phyloP scores from a whole-genome alignment of 805 yeast genomes.

The Saccharomycopsis malanga region DNA sequence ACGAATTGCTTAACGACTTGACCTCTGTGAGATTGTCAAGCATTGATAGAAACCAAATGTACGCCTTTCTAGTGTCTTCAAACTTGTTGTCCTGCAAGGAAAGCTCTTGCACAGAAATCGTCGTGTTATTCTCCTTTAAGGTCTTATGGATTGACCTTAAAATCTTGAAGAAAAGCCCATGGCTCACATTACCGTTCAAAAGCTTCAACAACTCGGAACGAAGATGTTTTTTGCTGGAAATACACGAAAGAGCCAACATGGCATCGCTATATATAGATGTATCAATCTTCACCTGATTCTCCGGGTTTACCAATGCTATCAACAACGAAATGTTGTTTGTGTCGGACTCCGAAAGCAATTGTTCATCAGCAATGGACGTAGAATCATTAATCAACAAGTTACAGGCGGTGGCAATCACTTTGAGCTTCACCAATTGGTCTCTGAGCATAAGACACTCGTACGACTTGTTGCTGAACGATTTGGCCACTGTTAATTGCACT shows the following conservation, averaged over 20 bases:
- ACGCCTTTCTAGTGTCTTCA: constrained; percentile 41
- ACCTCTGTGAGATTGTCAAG: constrained; percentile 55
- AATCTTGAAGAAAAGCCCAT: constrained; percentile 72
- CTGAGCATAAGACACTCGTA: constrained; percentile 50
- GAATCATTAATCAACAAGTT: constrained; percentile 36
- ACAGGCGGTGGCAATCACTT: constrained; percentile 62
- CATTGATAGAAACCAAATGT: constrained; percentile 45
- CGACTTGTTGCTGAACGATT: constrained; percentile 58
- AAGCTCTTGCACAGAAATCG: constrained; percentile 4
- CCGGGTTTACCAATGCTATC: constrained; percentile 68
- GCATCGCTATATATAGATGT: constrained; percentile 47
- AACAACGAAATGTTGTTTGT: constrained; percentile 62
- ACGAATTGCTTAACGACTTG: constrained; percentile 36
- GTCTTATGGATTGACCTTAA: constrained; percentile 55
- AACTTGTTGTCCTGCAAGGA: constrained; percentile 27
- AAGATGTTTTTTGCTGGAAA: constrained; percentile 60
- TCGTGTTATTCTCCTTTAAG: constrained; percentile 31
- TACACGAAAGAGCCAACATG: constrained; percentile 57
- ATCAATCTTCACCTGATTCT: constrained; percentile 32
- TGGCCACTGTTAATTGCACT: constrained; percentile 55
- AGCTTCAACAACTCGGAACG: constrained; percentile 71
- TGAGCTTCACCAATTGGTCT: constrained; percentile 50
- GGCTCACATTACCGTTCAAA: constrained; percentile 79
- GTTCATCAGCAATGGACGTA: constrained; percentile 36
- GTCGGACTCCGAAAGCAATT: constrained; percentile 64